Conservation (phyloP, 345 rosid species). For the Rubroshorea leprosula region DNA sequence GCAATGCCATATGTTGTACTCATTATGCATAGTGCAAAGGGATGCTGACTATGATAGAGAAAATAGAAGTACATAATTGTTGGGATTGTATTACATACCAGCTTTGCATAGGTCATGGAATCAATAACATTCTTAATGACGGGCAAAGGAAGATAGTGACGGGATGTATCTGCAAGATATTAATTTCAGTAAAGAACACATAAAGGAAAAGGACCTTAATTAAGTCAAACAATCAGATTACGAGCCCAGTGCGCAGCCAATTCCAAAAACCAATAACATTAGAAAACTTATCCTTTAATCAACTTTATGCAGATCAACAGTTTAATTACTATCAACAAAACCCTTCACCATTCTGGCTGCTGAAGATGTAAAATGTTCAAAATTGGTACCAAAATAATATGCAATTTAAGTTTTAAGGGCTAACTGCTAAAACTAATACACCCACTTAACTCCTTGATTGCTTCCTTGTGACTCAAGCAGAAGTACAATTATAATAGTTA, state of each 20-base stretch:
- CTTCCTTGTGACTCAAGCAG: background rate
- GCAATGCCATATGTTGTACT: background rate
- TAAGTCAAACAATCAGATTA: too few species aligned
- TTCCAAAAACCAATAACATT: background rate
- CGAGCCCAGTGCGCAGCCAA: too few species aligned
- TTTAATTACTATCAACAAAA: background rate
- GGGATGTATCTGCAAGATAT: conserved; percentile 56
- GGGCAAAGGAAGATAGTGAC: conserved; percentile 60
- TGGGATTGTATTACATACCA: conserved; percentile 37
- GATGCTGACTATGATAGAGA: background rate
- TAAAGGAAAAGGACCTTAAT: background rate
- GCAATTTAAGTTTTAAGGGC: too few species aligned
- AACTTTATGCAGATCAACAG: background rate
- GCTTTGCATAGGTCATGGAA: conserved; percentile 64
- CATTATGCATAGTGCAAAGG: background rate
- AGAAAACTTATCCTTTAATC: background rate
- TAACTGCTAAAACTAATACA: too few species aligned
- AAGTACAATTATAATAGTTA: background rate
- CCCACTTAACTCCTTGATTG: too few species aligned
- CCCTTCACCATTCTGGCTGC: background rate
- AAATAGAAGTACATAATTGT: background rate
- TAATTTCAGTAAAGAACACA: background rate
- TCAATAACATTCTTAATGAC: conserved; percentile 64
- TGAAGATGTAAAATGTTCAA: conserved; percentile 7
- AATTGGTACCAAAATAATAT: conserved; percentile 1